phyloP scores from a whole-genome alignment of 1,139 yeast species.

The Pichia sp. region DNA sequence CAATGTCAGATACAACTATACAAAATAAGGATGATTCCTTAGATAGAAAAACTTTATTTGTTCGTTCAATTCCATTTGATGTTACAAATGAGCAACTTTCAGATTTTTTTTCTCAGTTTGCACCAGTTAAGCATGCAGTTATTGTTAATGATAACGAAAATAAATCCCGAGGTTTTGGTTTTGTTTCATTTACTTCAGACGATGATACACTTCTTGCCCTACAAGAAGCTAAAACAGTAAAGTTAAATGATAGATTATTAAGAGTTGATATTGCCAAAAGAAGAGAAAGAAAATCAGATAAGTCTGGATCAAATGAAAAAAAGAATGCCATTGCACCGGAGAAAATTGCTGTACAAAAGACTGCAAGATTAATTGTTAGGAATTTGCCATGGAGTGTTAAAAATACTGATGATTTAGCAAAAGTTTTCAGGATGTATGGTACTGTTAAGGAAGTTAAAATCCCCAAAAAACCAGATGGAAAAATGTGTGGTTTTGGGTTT shows the following conservation, averaged over 20 bases:
- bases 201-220: constrained; percentile 82
- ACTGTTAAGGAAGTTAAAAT: constrained; percentile 84
- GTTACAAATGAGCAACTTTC: constrained; percentile 78
- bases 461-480: constrained; percentile 83
- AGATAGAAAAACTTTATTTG: constrained; percentile 68
- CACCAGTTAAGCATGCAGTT: constrained; percentile 93
- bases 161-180: constrained; percentile 88
- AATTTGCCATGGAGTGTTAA: constrained; percentile 96
- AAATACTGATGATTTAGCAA: constrained; percentile 63
- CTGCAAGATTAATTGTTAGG: constrained; percentile 77
- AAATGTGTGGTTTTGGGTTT: constrained; percentile 92
- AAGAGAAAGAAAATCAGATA: constrained; percentile 54
- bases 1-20: constrained; percentile 6
- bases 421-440: constrained; percentile 71
- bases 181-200: constrained; percentile 80
- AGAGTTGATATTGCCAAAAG: constrained; percentile 87
- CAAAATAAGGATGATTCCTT: constrained; percentile 26
- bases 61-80: constrained; percentile 72
- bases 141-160: constrained; percentile 75
- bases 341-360: constrained; percentile 23
- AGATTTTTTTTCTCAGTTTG: constrained; percentile 81
- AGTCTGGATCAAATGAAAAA: not conserved
- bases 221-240: constrained; percentile 52
- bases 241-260: constrained; percentile 59
- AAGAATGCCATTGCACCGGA: constrained; percentile 15